These are phyloP conservation scores for Corylus americana DNA, from an alignment of 306 rosid species.

Conservation along the genomic window DNA sequence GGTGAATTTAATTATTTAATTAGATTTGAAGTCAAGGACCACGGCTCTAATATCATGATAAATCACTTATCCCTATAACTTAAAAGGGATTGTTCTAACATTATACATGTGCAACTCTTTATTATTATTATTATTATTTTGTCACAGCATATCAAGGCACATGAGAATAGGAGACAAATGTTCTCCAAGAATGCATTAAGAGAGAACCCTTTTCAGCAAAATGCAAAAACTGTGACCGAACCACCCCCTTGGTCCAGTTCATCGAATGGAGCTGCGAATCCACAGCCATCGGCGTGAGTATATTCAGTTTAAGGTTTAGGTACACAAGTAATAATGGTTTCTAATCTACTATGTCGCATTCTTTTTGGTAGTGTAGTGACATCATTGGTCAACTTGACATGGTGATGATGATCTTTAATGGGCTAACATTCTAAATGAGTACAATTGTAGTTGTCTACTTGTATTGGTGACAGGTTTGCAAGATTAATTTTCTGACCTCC, in stretches of 20 bases:
- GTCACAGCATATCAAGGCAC: slow-evolving; percentile 81
- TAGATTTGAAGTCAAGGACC: too few relatives aligned
- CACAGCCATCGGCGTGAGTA: slow-evolving; percentile 60
- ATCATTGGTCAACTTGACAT: background rate
- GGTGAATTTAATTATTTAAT: too few relatives aligned
- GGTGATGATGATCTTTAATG: background rate
- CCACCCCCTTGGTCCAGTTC: slow-evolving; percentile 90
- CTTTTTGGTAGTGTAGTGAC: background rate
- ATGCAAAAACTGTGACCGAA: slow-evolving; percentile 56
- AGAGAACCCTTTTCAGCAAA: slow-evolving; percentile 71
- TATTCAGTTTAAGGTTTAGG: background rate
- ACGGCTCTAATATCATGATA: too few relatives aligned
- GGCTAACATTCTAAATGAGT: background rate
- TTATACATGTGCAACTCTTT: slow-evolving; percentile 5
- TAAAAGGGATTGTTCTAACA: background rate
- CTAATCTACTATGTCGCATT: background rate
- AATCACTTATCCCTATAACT: too few relatives aligned
- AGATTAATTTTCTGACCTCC: background rate
- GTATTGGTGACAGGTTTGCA: background rate
- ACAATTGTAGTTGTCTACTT: background rate
- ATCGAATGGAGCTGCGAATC: slow-evolving; percentile 43
- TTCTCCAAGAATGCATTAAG: slow-evolving; percentile 69
- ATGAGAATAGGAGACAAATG: slow-evolving; percentile 86
- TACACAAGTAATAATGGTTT: background rate
- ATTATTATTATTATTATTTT: slow-evolving; percentile 2